Conservation (phyloP, 1,284 basidiomycete species). For the Ceratobasidium sp. region DNA sequence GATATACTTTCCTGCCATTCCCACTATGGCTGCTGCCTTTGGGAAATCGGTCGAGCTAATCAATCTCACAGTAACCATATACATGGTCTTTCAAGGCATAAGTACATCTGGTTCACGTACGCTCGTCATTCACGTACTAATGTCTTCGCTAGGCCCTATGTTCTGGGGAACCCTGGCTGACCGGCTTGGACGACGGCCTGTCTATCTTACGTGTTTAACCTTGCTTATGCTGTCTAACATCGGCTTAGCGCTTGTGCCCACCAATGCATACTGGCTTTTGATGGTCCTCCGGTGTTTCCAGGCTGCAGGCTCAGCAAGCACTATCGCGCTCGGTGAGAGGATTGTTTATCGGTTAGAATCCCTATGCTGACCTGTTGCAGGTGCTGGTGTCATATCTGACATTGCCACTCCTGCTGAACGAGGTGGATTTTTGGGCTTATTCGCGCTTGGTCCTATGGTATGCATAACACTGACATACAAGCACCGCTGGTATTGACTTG, state of each 20-base stretch:
- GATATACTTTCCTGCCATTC: conserved; percentile 82
- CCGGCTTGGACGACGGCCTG: conserved; percentile 64
- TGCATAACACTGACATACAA: background rate
- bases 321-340: conserved; percentile 62
- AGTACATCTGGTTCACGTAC: conserved; percentile 56
- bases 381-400: conserved; percentile 68
- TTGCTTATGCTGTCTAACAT: conserved; percentile 66
- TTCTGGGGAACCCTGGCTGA: conserved; percentile 71
- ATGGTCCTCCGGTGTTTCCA: conserved; percentile 70
- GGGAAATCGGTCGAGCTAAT: conserved; percentile 72
- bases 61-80: conserved; percentile 80
- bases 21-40: conserved; percentile 69
- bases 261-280: conserved; percentile 69
- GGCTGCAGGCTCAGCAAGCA: conserved; percentile 69
- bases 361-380: too few species aligned
- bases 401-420: conserved; percentile 64
- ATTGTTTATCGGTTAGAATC: too few species aligned
- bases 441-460: conserved; percentile 52
- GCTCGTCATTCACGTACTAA: background rate
- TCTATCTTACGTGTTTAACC: conserved; percentile 64
- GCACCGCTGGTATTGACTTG: background rate
- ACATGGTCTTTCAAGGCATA: conserved; percentile 80
- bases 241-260: conserved; percentile 69
- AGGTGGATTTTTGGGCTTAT: conserved; percentile 65
- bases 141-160: conserved; percentile 63